phyloP scores from a whole-genome alignment of 345 rosid genomes.

The Carallia pectinifolia region DNA sequence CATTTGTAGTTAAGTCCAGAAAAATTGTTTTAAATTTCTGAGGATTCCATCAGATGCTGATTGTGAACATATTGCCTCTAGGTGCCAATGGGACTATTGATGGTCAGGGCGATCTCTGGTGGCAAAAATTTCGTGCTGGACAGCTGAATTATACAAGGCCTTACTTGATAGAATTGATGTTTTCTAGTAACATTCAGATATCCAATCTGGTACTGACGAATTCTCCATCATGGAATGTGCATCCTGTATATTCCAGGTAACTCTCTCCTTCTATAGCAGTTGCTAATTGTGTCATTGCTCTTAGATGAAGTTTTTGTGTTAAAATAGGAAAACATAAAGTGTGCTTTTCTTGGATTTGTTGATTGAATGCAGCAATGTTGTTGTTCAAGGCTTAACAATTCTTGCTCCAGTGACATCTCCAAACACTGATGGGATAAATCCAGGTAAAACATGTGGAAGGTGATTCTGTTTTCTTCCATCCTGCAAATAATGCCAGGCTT shows the following conservation, averaged over 20 bases:
- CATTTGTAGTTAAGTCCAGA: background rate
- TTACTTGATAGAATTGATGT: slow-evolving; percentile 45
- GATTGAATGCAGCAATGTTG: slow-evolving; percentile 20
- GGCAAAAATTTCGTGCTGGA: slow-evolving; percentile 35
- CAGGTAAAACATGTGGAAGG: slow-evolving; percentile 16
- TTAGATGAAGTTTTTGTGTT: background rate
- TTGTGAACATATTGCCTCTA: background rate
- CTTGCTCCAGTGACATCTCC: slow-evolving; percentile 32
- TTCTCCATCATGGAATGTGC: slow-evolving; percentile 51
- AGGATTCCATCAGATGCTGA: background rate
- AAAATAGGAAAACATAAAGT: background rate
- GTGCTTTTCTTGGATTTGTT: background rate
- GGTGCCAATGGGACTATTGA: slow-evolving; percentile 49
- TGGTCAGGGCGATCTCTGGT: slow-evolving; percentile 48
- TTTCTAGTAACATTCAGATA: slow-evolving; percentile 34
- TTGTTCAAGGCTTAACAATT: slow-evolving; percentile 30
- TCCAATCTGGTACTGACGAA: slow-evolving; percentile 41
- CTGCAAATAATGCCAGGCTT: background rate
- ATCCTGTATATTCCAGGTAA: slow-evolving; percentile 47
- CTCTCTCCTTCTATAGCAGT: background rate
- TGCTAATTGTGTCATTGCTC: background rate
- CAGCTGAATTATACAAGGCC: slow-evolving; percentile 39
- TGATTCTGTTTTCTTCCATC: background rate
- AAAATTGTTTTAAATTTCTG: background rate
- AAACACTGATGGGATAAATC: slow-evolving; percentile 37